Evolutionary conservation across 805 yeast species (phyloP).

Genomic region (Metschnikowia anglica): DNA sequence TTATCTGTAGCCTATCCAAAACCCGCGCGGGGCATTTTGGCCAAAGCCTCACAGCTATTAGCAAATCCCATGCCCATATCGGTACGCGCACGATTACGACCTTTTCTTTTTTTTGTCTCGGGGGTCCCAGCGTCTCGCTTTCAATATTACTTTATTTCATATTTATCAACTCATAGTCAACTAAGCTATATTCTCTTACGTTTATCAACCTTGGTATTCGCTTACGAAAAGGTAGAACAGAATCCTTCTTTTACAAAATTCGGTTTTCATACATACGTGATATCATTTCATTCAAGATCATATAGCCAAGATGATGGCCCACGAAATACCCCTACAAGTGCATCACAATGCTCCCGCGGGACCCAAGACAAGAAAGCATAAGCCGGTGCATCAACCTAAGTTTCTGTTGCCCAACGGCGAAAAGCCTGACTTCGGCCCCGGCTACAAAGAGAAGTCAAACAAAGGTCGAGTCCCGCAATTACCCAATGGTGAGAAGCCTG

Average conservation of each 20-base stretch:
- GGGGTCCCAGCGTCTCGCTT: slow-evolving; percentile 4
- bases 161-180: background rate
- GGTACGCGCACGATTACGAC: slow-evolving; percentile 4
- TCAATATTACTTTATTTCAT: background rate
- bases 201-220: background rate
- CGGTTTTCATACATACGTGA: background rate
- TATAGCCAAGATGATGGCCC: slow-evolving; percentile 24
- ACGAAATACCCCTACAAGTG: slow-evolving; percentile 32
- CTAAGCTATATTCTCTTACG: slow-evolving; percentile 1
- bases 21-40: background rate
- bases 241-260: background rate
- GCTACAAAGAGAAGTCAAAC: slow-evolving; percentile 11
- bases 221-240: background rate
- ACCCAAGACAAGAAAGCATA: slow-evolving; percentile 18
- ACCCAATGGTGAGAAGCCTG: slow-evolving; percentile 30
- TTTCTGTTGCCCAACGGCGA: slow-evolving; percentile 31
- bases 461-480: slow-evolving; percentile 14
- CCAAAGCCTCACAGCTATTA: background rate
- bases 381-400: slow-evolving; percentile 17
- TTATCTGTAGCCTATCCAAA: background rate
- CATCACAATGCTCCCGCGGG: slow-evolving; percentile 20
- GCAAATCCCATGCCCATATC: background rate
- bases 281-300: slow-evolving; percentile 1
- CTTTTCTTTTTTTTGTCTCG: slow-evolving; percentile 5
- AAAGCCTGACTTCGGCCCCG: slow-evolving; percentile 28